A percentile compares a stretch with the other conserved stretches of the same genome.
Conservation (phyloP, 176 grass and related monocot genomes). For the Luzula sylvatica region DNA sequence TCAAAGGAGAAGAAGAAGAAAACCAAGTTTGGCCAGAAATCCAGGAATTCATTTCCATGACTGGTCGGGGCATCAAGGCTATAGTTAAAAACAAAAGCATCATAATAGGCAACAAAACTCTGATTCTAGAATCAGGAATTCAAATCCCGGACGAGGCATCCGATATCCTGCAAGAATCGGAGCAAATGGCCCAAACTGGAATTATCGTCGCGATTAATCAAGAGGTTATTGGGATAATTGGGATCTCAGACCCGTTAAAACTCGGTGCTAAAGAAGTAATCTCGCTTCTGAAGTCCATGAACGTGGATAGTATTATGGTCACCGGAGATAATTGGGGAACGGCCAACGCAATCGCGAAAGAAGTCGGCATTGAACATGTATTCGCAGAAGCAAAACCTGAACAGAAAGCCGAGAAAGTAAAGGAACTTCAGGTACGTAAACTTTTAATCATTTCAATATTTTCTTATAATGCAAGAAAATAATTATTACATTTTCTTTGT, state of each 20-base stretch:
- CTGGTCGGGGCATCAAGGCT: constrained; percentile 66
- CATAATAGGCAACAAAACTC: constrained; percentile 69
- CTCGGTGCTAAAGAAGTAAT: constrained; percentile 54
- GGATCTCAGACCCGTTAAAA: constrained; percentile 79
- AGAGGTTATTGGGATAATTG: constrained; percentile 63
- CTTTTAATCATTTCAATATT: no score
- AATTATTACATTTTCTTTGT: not conserved
- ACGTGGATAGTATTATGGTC: constrained; percentile 91
- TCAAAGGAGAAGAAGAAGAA: constrained; percentile 30
- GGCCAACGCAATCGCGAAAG: constrained; percentile 66
- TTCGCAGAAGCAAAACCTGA: constrained; percentile 84
- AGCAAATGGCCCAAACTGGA: constrained; percentile 66
- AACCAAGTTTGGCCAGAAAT: constrained; percentile 56
- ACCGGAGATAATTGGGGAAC: constrained; percentile 97
- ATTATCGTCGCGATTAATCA: constrained; percentile 57
- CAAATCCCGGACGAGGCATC: constrained; percentile 43
- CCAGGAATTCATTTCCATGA: constrained; percentile 60
- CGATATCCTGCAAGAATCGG: constrained; percentile 61
- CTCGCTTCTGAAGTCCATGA: constrained; percentile 68
- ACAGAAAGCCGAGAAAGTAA: constrained; percentile 67
- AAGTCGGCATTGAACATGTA: constrained; percentile 68
- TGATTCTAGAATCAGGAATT: constrained; percentile 57
- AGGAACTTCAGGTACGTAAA: constrained; percentile 75
- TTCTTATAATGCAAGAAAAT: no score
- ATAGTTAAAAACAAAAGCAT: constrained; percentile 36